A percentile compares a stretch with the other conserved stretches of the same genome.
phyloP scores from a whole-genome alignment of 2,329 filamentous ascomycete species.

The Berkeleyomyces rouxiae region DNA sequence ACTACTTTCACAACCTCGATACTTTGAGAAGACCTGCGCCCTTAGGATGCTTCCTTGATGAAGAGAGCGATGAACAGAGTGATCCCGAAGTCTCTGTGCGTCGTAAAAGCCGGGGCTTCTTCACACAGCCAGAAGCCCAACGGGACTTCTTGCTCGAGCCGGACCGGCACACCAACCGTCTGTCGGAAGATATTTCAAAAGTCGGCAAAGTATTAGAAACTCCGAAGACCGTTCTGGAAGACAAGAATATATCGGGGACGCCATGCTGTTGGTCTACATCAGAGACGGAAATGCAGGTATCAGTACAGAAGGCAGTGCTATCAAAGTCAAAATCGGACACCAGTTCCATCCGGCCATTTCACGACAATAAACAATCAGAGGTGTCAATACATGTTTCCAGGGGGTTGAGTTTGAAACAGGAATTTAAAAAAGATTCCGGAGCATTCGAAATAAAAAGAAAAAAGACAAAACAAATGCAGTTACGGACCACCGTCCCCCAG shows the following conservation, averaged over 20 bases:
- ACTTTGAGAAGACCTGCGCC: background rate
- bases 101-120: background rate
- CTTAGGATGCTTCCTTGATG: background rate
- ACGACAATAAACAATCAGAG: no score
- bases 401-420: no score
- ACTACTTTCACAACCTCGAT: constrained; percentile 1
- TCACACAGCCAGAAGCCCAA: background rate
- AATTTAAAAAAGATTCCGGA: no score
- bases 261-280: no score
- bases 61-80: constrained; percentile 3
- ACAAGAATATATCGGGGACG: background rate
- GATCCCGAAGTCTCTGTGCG: background rate
- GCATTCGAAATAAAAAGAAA: background rate
- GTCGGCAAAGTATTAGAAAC: background rate
- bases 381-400: no score
- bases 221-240: background rate
- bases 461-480: background rate
- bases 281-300: background rate
- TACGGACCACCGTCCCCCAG: constrained; percentile 12
- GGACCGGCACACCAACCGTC: background rate
- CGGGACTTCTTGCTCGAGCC: background rate
- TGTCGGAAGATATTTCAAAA: background rate
- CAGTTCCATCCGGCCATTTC: no score
- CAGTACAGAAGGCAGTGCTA: background rate
- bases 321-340: no score